phyloP scores from a whole-genome alignment of 1,139 yeast species.

The Trichomonascaceae sp. region DNA sequence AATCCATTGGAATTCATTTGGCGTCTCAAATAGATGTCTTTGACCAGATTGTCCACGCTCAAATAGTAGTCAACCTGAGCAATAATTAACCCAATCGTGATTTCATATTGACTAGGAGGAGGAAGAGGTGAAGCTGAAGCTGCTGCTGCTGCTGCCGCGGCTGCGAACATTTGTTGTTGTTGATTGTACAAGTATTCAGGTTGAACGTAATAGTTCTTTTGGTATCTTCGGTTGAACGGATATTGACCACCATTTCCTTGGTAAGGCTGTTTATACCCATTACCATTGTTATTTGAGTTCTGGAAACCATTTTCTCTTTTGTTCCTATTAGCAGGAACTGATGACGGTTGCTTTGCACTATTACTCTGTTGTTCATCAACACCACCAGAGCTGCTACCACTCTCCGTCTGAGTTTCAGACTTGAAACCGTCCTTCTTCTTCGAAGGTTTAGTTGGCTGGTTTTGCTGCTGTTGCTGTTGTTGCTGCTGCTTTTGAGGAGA shows the following conservation, averaged over 20 bases:
- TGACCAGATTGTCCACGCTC: slow-evolving; percentile 76
- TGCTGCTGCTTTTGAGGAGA: slow-evolving; percentile 10
- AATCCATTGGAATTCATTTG: slow-evolving; percentile 77
- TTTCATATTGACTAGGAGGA: slow-evolving; percentile 23
- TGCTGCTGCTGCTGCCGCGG: slow-evolving; percentile 11
- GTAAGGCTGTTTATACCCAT: slow-evolving; percentile 8
- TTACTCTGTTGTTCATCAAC: background rate
- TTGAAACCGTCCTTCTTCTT: slow-evolving; percentile 8
- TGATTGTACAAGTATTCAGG: slow-evolving; percentile 20
- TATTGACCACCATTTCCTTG: slow-evolving; percentile 20
- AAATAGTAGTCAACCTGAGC: slow-evolving; percentile 82
- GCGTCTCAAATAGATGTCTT: slow-evolving; percentile 70
- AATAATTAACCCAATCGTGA: slow-evolving; percentile 28
- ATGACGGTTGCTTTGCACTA: background rate
- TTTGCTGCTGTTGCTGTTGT: slow-evolving; percentile 4
- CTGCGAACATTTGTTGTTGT: slow-evolving; percentile 17
- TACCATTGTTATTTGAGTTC: slow-evolving; percentile 5
- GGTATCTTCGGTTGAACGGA: slow-evolving; percentile 12
- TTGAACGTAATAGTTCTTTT: slow-evolving; percentile 18
- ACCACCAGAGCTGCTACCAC: background rate
- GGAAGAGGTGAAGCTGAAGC: slow-evolving; percentile 13
- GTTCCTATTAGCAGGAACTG: background rate
- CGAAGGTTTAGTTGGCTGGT: slow-evolving; percentile 5
- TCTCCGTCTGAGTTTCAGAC: background rate
- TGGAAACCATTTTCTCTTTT: background rate